Percentiles rank a stretch among this genome's conserved stretches.
These are phyloP conservation scores for Cunninghamia lanceolata DNA, from an alignment of 75 land plant species.

Conservation along the genomic window DNA sequence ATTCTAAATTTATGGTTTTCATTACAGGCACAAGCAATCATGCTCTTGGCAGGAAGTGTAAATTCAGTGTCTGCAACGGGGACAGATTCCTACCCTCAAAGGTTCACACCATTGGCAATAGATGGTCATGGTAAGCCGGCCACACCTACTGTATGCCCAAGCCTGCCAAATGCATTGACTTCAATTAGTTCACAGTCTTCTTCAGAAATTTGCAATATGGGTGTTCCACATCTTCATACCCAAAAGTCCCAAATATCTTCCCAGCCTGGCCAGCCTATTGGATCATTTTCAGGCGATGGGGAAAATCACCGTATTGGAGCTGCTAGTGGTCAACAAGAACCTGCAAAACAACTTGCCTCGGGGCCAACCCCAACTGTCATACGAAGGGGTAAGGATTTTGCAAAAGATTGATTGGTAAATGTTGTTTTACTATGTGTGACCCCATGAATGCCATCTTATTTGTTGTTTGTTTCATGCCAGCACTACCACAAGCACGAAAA, in stretches of 20 bases:
- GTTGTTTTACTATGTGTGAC: not conserved
- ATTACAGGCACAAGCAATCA: slow-evolving; percentile 20
- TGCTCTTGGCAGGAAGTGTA: slow-evolving; percentile 14
- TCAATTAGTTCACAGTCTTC: not conserved
- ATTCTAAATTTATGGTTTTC: not conserved
- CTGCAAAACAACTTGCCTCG: not conserved
- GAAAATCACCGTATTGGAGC: not conserved
- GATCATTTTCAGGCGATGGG: not conserved
- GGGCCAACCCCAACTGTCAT: not conserved
- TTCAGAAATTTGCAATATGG: not conserved
- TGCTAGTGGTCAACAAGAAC: slow-evolving; percentile 1
- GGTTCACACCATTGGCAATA: slow-evolving; percentile 5
- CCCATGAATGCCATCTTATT: not conserved
- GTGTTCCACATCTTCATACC: slow-evolving; percentile 1
- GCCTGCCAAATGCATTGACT: slow-evolving; percentile 2
- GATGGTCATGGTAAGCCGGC: slow-evolving; percentile 6
- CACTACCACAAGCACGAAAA: slow-evolving; percentile 17
- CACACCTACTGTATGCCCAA: slow-evolving; percentile 4
- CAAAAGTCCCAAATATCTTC: not conserved
- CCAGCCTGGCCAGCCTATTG: not conserved
- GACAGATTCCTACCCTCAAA: slow-evolving; percentile 9
- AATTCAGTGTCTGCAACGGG: slow-evolving; percentile 3
- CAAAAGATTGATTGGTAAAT: not conserved
- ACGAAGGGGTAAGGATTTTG: not conserved
- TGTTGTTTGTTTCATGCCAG: slow-evolving; percentile 4